Percentiles rank a stretch among this genome's conserved stretches.
Evolutionary conservation across 495 filamentous ascomycete species (phyloP).

Genomic region (Penicillium pancosmium): DNA sequence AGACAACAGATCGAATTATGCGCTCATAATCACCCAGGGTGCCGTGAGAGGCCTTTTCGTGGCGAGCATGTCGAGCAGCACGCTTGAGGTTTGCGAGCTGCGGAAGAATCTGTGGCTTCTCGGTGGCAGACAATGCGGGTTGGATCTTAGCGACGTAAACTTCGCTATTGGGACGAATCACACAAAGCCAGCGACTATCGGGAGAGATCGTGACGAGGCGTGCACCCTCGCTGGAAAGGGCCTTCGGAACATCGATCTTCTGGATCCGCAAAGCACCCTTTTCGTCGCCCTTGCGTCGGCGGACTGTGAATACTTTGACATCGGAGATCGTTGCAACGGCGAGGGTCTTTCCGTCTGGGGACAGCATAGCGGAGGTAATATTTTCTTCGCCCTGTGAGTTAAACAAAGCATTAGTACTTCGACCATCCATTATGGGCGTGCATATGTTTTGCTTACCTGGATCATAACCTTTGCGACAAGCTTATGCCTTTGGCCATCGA

Average conservation of each 20-base stretch:
- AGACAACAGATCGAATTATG: conserved; percentile 71
- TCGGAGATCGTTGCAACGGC: conserved; percentile 75
- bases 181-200: conserved; percentile 58
- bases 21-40: conserved; percentile 78
- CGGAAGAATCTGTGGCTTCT: conserved; percentile 48
- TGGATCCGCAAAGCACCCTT: conserved; percentile 62
- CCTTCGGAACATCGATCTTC: conserved; percentile 63
- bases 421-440: no score
- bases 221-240: conserved; percentile 59
- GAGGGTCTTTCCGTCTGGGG: conserved; percentile 71
- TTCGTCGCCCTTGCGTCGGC: conserved; percentile 47
- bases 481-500: conserved; percentile 52
- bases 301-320: conserved; percentile 72
- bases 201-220: conserved; percentile 58
- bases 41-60: conserved; percentile 58
- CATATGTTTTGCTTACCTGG: conserved; percentile 37
- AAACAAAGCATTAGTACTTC: conserved; percentile 2
- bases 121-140: conserved; percentile 34
- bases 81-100: conserved; percentile 58
- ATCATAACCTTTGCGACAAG: conserved; percentile 73
- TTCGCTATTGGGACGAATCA: conserved; percentile 53
- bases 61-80: conserved; percentile 56
- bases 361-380: conserved; percentile 79
- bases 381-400: conserved; percentile 72
- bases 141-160: conserved; percentile 50